These are phyloP conservation scores for Waitea zeae DNA, from an alignment of 1,284 basidiomycete species.

Conservation along the genomic window DNA sequence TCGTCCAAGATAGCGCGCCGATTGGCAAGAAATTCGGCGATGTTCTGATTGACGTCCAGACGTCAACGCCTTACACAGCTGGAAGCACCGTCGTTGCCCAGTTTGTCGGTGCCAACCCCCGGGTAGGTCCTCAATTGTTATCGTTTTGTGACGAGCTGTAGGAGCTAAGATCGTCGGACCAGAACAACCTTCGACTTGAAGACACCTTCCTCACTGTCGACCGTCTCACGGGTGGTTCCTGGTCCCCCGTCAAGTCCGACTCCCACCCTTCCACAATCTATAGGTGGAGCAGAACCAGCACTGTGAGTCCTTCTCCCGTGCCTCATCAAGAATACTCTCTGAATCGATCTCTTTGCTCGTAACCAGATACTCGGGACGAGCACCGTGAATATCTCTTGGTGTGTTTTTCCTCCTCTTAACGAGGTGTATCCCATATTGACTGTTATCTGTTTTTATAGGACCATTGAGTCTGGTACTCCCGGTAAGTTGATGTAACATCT, in stretches of 20 bases:
- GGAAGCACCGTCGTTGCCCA: conserved; percentile 42
- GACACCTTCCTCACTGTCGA: conserved; percentile 60
- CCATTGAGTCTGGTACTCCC: conserved; percentile 43
- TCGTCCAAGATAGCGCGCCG: conserved; percentile 42
- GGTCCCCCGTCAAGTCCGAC: conserved; percentile 50
- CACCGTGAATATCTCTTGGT: conserved; percentile 49
- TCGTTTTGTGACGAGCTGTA: neutral
- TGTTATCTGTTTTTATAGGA: conserved; percentile 24
- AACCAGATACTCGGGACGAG: conserved; percentile 44
- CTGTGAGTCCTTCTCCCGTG: too few relatives aligned
- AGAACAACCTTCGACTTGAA: conserved; percentile 70
- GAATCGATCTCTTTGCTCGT: conserved; percentile 11
- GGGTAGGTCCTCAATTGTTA: conserved; percentile 30
- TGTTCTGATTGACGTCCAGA: conserved; percentile 41
- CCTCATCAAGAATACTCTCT: too few relatives aligned
- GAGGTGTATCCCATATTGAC: neutral
- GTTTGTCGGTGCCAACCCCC: conserved; percentile 68
- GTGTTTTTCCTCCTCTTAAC: conserved; percentile 12
- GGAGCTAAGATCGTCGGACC: conserved; percentile 2
- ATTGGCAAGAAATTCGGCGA: conserved; percentile 47
- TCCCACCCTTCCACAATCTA: conserved; percentile 68
- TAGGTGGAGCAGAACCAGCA: conserved; percentile 44
- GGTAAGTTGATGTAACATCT: conserved; percentile 16
- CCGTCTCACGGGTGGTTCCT: conserved; percentile 27
- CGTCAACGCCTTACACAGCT: conserved; percentile 26